Percentiles rank a stretch among this genome's conserved stretches.
These are phyloP conservation scores for Periconia digitata DNA, from an alignment of 2,329 filamentous ascomycete genomes.

Conservation along the genomic window DNA sequence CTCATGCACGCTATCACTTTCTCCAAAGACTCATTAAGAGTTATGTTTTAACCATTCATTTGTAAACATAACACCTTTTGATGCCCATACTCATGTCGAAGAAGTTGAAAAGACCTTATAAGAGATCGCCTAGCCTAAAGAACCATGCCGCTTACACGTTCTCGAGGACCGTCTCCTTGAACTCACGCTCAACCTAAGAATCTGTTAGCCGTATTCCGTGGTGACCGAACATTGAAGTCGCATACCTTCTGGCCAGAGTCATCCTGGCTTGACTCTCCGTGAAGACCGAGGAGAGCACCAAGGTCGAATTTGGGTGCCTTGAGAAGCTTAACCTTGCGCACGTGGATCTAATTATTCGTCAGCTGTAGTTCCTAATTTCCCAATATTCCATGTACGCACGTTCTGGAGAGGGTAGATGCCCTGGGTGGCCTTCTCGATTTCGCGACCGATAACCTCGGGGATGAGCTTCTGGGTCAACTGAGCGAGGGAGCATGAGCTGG, in stretches of 20 bases:
- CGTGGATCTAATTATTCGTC: conserved; percentile 74
- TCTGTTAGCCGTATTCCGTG: conserved; percentile 6
- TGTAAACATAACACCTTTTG: conserved; percentile 48
- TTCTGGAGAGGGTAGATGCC: conserved; percentile 99
- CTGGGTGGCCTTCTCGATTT: conserved; percentile 99
- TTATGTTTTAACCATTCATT: conserved; percentile 43
- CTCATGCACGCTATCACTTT: conserved; percentile 41
- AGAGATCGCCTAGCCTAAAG: conserved; percentile 39
- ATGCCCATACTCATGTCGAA: conserved; percentile 45
- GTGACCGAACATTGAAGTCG: not conserved
- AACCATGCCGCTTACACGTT: conserved; percentile 70
- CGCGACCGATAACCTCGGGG: conserved; percentile 97
- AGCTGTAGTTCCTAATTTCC: conserved; percentile 15
- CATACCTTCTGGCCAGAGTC: conserved; percentile 93
- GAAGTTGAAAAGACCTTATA: conserved; percentile 42
- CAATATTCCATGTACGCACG: conserved; percentile 57
- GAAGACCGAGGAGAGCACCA: conserved; percentile 90
- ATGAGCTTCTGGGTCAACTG: conserved; percentile 99
- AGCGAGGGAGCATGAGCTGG: conserved; percentile 87
- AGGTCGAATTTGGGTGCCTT: conserved; percentile 99
- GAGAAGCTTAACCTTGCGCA: conserved; percentile 99
- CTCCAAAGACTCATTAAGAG: conserved; percentile 34
- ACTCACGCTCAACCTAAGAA: conserved; percentile 75
- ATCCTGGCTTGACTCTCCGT: conserved; percentile 95
- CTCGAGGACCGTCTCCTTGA: conserved; percentile 97